phyloP scores from a whole-genome alignment of 352 stramenopile species.

The Globisporangium alternatum region DNA sequence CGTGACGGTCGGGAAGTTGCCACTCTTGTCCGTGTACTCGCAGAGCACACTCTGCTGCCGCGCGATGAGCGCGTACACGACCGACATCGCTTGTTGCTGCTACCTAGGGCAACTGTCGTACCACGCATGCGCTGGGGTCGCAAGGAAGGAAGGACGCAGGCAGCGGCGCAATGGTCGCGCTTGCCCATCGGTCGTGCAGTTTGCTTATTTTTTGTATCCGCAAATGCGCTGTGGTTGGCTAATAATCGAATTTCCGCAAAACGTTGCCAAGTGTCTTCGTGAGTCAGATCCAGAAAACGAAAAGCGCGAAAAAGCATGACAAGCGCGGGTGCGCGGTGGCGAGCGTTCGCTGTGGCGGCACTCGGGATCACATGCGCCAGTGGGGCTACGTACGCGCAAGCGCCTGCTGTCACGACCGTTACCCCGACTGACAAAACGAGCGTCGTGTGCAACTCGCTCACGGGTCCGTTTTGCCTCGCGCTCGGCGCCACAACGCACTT shows the following conservation, averaged over 20 bases:
- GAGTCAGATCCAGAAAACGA: slow-evolving; percentile 6
- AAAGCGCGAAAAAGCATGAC: neutral
- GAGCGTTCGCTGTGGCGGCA: neutral
- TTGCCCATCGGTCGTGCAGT: slow-evolving; percentile 4
- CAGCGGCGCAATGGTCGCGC: slow-evolving; percentile 10
- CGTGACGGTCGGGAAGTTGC: slow-evolving; percentile 77
- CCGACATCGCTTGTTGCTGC: slow-evolving; percentile 44
- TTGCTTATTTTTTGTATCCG: neutral
- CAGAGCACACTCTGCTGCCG: slow-evolving; percentile 74
- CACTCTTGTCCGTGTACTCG: slow-evolving; percentile 69
- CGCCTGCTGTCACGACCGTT: neutral
- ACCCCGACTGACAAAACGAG: slow-evolving; percentile 6
- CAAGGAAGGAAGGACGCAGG: neutral
- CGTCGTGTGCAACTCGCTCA: slow-evolving; percentile 57
- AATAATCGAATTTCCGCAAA: neutral
- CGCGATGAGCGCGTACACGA: slow-evolving; percentile 73
- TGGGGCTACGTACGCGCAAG: neutral
- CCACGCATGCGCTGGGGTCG: slow-evolving; percentile 8
- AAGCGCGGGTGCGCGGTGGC: neutral
- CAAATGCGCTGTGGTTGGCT: neutral
- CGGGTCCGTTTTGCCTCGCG: slow-evolving; percentile 54
- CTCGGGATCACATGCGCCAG: neutral
- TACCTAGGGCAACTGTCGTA: neutral
- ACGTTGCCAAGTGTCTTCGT: slow-evolving; percentile 3
- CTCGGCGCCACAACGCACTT: slow-evolving; percentile 34